Conservation (phyloP, 1,139 yeast species). For the Protomyces macrosporus region DNA sequence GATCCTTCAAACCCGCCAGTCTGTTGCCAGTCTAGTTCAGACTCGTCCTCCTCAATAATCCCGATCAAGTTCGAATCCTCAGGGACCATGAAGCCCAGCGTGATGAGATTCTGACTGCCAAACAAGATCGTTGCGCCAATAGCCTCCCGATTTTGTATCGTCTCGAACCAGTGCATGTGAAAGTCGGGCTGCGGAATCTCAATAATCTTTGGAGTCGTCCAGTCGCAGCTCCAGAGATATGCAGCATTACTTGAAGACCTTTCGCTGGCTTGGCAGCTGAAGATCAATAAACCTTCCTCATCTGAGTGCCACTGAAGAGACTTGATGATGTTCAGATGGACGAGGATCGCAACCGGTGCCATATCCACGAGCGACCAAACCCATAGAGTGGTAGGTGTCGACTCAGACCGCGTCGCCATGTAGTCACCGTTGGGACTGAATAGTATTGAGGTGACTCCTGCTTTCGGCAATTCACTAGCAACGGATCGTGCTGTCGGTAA, state of each 20-base stretch:
- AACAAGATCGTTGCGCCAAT: not conserved
- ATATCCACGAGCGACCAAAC: slow-evolving; percentile 31
- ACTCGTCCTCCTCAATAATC: not conserved
- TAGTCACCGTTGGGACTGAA: slow-evolving; percentile 31
- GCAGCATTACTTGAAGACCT: not conserved
- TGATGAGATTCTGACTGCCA: not conserved
- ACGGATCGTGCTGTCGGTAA: slow-evolving; percentile 28
- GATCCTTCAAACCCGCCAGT: not conserved
- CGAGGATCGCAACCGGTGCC: slow-evolving; percentile 31
- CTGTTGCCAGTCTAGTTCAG: not conserved
- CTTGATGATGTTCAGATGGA: slow-evolving; percentile 23
- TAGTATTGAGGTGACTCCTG: slow-evolving; percentile 28
- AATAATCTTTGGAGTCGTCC: slow-evolving; percentile 26
- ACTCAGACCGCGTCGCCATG: slow-evolving; percentile 30
- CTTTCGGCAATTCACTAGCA: slow-evolving; percentile 27
- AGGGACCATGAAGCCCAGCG: not conserved
- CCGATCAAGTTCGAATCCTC: not conserved
- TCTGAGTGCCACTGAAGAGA: slow-evolving; percentile 32
- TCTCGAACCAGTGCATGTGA: slow-evolving; percentile 17
- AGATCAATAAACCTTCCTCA: slow-evolving; percentile 25
- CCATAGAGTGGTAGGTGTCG: slow-evolving; percentile 33
- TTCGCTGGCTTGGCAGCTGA: slow-evolving; percentile 25
- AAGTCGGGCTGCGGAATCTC: slow-evolving; percentile 27
- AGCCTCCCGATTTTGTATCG: not conserved
- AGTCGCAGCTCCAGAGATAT: slow-evolving; percentile 27